These are phyloP conservation scores for Schizophyllum amplum DNA, from an alignment of 1,284 basidiomycete species.

Conservation along the genomic window DNA sequence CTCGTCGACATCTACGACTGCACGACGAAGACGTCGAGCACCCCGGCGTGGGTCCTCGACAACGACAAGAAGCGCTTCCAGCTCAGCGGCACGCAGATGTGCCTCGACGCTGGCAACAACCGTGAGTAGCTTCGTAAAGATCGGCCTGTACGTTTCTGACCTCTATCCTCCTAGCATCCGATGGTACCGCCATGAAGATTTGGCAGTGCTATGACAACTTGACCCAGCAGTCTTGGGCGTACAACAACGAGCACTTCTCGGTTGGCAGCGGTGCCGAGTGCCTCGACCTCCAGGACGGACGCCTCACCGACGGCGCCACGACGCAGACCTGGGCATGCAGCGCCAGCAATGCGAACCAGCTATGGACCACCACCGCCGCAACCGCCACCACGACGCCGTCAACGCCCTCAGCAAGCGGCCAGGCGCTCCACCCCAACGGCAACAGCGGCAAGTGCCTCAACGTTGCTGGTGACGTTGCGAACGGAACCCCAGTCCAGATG, in stretches of 20 bases:
- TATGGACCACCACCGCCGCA: not conserved
- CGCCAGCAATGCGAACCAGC: slow-evolving; percentile 9
- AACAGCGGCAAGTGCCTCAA: not conserved
- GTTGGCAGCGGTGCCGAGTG: slow-evolving; percentile 5
- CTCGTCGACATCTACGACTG: not conserved
- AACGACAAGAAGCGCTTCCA: not conserved
- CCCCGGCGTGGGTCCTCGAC: not conserved
- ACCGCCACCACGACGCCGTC: not conserved
- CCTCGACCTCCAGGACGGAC: slow-evolving; percentile 14
- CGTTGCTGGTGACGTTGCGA: not conserved
- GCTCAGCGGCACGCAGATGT: not conserved
- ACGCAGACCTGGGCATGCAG: slow-evolving; percentile 15
- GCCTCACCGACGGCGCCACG: slow-evolving; percentile 8
- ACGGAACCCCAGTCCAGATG: slow-evolving; percentile 17
- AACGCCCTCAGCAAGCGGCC: not conserved
- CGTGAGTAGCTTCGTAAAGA: not conserved
- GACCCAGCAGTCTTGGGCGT: not conserved
- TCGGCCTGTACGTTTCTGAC: not conserved
- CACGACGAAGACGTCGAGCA: not conserved
- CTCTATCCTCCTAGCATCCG: not conserved
- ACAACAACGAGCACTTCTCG: not conserved
- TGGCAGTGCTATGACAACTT: not conserved
- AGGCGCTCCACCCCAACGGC: not conserved
- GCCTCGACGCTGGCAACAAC: not conserved
- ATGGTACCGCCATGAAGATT: not conserved